These are phyloP conservation scores for Coniochaeta prunicola DNA, from an alignment of 2,329 filamentous ascomycete genomes.

Conservation along the genomic window DNA sequence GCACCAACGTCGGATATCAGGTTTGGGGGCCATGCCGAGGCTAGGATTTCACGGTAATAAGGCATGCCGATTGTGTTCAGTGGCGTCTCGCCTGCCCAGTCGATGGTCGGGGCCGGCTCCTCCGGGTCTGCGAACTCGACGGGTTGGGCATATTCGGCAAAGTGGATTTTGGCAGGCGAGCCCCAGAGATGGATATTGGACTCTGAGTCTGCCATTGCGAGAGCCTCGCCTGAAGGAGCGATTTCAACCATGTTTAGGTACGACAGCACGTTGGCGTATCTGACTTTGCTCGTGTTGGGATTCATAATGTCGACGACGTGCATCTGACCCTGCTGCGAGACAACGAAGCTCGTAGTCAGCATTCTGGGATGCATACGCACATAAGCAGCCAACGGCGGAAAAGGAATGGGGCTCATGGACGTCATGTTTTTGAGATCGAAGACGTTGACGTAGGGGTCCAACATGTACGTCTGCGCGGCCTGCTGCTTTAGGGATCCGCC, in stretches of 20 bases:
- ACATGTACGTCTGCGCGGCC: conserved; percentile 61
- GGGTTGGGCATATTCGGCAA: conserved; percentile 73
- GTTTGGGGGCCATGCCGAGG: conserved; percentile 86
- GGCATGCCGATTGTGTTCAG: conserved; percentile 85
- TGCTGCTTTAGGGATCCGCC: conserved; percentile 82
- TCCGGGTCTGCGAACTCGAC: conserved; percentile 69
- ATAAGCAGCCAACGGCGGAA: conserved; percentile 84
- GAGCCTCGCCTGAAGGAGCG: conserved; percentile 78
- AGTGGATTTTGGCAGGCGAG: conserved; percentile 76
- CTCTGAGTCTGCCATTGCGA: conserved; percentile 73
- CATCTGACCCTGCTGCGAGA: conserved; percentile 86
- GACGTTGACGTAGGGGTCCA: conserved; percentile 90
- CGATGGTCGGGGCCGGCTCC: conserved; percentile 49
- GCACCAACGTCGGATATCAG: conserved; percentile 79
- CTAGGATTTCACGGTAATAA: conserved; percentile 79
- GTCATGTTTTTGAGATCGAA: conserved; percentile 90
- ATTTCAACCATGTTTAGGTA: conserved; percentile 78
- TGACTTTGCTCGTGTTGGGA: conserved; percentile 76
- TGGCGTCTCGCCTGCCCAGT: conserved; percentile 69
- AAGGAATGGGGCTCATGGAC: conserved; percentile 85
- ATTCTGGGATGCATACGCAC: conserved; percentile 95
- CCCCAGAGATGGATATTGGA: conserved; percentile 82
- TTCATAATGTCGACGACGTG: conserved; percentile 96
- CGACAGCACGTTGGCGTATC: conserved; percentile 69
- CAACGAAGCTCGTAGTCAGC: conserved; percentile 89